phyloP scores from a whole-genome alignment of 768 basidiomycete genomes.

The Symmetrospora coprosmae region DNA sequence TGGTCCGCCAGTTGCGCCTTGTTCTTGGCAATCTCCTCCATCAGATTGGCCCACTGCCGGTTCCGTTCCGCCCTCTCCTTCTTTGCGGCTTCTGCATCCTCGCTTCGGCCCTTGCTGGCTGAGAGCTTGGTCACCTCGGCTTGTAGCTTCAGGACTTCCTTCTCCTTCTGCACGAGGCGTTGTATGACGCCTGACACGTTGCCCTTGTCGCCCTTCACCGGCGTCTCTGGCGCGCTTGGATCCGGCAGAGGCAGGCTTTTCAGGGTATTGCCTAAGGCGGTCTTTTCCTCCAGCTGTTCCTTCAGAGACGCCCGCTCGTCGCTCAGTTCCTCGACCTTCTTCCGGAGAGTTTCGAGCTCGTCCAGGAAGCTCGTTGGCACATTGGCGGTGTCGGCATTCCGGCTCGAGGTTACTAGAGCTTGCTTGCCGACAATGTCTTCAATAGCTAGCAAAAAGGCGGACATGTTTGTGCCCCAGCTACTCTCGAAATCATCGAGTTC shows the following conservation, averaged over 20 bases:
- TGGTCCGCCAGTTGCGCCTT: constrained; percentile 53
- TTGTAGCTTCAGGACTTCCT: constrained; percentile 60
- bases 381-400: constrained; percentile 39
- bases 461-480: constrained; percentile 52
- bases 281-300: constrained; percentile 48
- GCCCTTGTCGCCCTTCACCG: constrained; percentile 11
- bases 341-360: constrained; percentile 50
- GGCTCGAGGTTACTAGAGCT: constrained; percentile 45
- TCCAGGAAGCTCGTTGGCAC: constrained; percentile 42
- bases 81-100: constrained; percentile 44
- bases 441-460: constrained; percentile 49
- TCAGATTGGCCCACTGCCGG: constrained; percentile 56
- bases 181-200: constrained; percentile 62
- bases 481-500: constrained; percentile 53
- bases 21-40: constrained; percentile 58
- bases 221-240: not conserved
- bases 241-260: constrained; percentile 44
- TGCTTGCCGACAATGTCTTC: constrained; percentile 54
- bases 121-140: constrained; percentile 54
- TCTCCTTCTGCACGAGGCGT: constrained; percentile 69
- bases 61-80: constrained; percentile 50
- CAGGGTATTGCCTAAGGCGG: constrained; percentile 55
- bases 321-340: constrained; percentile 50
- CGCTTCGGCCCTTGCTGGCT: constrained; percentile 47
- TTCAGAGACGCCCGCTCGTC: constrained; percentile 50